Evolutionary conservation across 257 asterid genomes (phyloP).

Genomic region (Apocynum venetum): DNA sequence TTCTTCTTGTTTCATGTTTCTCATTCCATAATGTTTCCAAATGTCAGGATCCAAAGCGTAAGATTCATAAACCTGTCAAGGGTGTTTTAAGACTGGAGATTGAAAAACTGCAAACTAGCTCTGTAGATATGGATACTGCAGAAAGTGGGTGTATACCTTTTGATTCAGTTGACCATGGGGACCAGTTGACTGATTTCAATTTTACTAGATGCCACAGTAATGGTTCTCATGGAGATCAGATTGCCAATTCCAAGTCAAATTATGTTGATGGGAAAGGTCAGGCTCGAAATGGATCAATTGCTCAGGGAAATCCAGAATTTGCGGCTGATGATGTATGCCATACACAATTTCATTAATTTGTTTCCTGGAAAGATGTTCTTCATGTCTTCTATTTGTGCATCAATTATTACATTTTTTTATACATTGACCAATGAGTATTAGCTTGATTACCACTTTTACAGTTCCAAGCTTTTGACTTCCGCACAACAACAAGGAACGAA

Average conservation of each 20-base stretch:
- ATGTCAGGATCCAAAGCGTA: slow-evolving; percentile 88
- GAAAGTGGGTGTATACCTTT: slow-evolving; percentile 46
- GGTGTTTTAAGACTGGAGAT: slow-evolving; percentile 90
- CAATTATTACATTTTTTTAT: not conserved
- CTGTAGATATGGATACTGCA: slow-evolving; percentile 48
- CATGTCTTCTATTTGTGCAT: not conserved
- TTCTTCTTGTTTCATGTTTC: slow-evolving; percentile 10
- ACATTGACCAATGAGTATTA: slow-evolving; percentile 12
- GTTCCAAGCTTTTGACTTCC: slow-evolving; percentile 98
- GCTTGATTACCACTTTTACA: slow-evolving; percentile 31
- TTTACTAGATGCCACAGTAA: slow-evolving; percentile 39
- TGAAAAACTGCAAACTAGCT: slow-evolving; percentile 78
- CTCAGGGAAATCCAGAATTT: slow-evolving; percentile 44
- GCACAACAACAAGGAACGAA: slow-evolving; percentile 90
- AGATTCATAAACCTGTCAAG: slow-evolving; percentile 94
- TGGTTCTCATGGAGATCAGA: slow-evolving; percentile 42
- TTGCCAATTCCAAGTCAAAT: slow-evolving; percentile 42
- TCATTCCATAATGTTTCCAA: slow-evolving; percentile 17
- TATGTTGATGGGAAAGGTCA: slow-evolving; percentile 47
- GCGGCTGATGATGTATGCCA: slow-evolving; percentile 63
- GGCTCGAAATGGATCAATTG: slow-evolving; percentile 64
- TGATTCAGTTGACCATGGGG: slow-evolving; percentile 53
- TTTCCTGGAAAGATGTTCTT: not conserved
- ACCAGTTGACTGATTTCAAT: slow-evolving; percentile 32
- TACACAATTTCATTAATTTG: not conserved